Percentiles rank a stretch among this genome's conserved stretches.
phyloP scores from a whole-genome alignment of 1,284 basidiomycete species.

The Sutorius eximius region DNA sequence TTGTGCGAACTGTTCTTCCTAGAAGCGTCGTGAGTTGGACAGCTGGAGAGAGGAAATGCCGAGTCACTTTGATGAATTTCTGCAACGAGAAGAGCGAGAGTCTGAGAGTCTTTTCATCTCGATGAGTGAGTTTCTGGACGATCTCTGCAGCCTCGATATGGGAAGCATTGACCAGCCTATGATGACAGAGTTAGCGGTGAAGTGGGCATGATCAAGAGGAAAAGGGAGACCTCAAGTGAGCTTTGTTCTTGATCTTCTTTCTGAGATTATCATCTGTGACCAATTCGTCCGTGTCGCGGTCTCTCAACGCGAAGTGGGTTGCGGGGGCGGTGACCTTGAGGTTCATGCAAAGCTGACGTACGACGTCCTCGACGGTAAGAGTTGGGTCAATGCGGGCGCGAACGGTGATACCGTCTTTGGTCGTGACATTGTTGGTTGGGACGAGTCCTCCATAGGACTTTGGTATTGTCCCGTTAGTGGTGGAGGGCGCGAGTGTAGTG shows the following conservation, averaged over 20 bases:
- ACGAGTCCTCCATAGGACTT: slow-evolving; percentile 49
- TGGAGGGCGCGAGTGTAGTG: slow-evolving; percentile 23
- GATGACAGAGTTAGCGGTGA: slow-evolving; percentile 3
- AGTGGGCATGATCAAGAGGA: background rate
- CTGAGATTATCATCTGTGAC: slow-evolving; percentile 89
- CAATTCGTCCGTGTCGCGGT: slow-evolving; percentile 80
- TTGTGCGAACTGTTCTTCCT: slow-evolving; percentile 87
- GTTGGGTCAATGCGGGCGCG: slow-evolving; percentile 80
- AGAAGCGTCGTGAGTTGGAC: slow-evolving; percentile 6
- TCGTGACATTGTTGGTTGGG: slow-evolving; percentile 79
- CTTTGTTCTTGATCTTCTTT: slow-evolving; percentile 79
- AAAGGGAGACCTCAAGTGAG: slow-evolving; percentile 71
- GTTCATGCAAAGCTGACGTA: slow-evolving; percentile 76
- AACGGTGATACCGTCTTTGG: slow-evolving; percentile 68
- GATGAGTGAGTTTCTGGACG: slow-evolving; percentile 65
- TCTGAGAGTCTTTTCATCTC: slow-evolving; percentile 64
- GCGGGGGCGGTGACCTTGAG: slow-evolving; percentile 83
- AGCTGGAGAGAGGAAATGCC: background rate
- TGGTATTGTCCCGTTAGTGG: slow-evolving; percentile 43
- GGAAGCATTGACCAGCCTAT: slow-evolving; percentile 78
- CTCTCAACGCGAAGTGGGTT: slow-evolving; percentile 80
- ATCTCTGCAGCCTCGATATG: slow-evolving; percentile 80
- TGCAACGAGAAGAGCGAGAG: slow-evolving; percentile 80
- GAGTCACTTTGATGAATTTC: slow-evolving; percentile 70
- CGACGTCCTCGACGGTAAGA: slow-evolving; percentile 75